phyloP scores from a whole-genome alignment of 2,329 filamentous ascomycete genomes.

The Cercospora berteroae region DNA sequence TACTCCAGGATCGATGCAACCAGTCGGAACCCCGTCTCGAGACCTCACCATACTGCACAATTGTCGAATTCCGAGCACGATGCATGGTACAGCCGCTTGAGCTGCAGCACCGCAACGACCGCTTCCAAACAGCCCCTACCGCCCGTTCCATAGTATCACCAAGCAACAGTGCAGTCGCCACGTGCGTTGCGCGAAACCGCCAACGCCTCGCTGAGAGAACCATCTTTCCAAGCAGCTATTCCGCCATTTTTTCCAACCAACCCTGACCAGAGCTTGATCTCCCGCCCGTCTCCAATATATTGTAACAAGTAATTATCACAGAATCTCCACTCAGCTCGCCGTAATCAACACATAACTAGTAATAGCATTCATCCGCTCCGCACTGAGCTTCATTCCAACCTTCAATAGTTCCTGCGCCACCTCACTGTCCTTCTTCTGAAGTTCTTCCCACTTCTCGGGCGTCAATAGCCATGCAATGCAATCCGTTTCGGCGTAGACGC shows the following conservation, averaged over 20 bases:
- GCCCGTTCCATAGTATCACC: neutral
- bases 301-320: neutral
- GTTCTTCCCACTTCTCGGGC: constrained; percentile 64
- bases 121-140: neutral
- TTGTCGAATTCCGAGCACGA: too few relatives aligned
- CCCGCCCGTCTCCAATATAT: neutral
- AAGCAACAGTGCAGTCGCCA: neutral
- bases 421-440: constrained; percentile 71
- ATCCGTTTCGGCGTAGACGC: constrained; percentile 68
- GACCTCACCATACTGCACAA: too few relatives aligned
- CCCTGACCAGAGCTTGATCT: neutral
- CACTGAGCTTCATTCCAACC: constrained; percentile 89
- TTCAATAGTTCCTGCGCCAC: constrained; percentile 80
- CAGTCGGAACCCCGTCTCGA: too few relatives aligned
- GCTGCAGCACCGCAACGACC: neutral
- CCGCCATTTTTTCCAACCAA: neutral
- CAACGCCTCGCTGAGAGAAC: neutral
- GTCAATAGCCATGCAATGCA: constrained; percentile 82
- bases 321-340: constrained; percentile 35
- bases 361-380: constrained; percentile 79
- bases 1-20: too few relatives aligned
- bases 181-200: neutral
- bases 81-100: neutral
- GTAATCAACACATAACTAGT: constrained; percentile 50
- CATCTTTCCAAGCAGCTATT: neutral